Conservation (phyloP, 2,329 filamentous ascomycete species). For the Fusarium duplospermum region DNA sequence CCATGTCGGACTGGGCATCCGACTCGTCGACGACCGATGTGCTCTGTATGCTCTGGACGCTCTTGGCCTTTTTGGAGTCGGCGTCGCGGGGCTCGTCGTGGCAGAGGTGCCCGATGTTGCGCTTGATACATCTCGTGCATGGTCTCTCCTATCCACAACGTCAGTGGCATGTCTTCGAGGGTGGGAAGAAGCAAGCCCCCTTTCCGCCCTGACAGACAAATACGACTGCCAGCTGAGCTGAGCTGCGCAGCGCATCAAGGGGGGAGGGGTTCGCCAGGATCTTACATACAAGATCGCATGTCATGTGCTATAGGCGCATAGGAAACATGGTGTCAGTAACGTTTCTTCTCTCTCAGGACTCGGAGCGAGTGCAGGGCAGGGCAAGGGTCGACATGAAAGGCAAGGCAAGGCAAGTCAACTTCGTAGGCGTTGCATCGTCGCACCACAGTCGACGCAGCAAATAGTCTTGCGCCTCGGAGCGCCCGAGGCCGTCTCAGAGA, state of each 20-base stretch:
- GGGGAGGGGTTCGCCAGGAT: conserved; percentile 15
- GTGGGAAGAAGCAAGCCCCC: conserved; percentile 26
- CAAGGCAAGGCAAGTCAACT: conserved; percentile 11
- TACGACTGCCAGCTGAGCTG: conserved; percentile 15
- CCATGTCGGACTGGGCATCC: conserved; percentile 62
- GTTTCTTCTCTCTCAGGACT: conserved; percentile 25
- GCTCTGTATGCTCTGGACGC: conserved; percentile 54
- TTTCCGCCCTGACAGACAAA: conserved; percentile 7
- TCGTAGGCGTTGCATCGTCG: conserved; percentile 29
- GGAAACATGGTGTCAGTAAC: conserved; percentile 43
- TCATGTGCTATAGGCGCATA: conserved; percentile 77
- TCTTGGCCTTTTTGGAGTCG: conserved; percentile 82
- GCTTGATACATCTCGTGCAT: conserved; percentile 97
- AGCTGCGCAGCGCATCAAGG: background rate
- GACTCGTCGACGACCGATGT: conserved; percentile 71
- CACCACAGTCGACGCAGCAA: conserved; percentile 28
- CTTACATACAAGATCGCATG: conserved; percentile 84
- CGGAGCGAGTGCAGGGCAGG: conserved; percentile 24
- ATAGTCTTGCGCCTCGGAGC: conserved; percentile 26
- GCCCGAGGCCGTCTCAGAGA: conserved; percentile 22
- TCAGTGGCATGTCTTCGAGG: conserved; percentile 41
- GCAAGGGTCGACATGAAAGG: conserved; percentile 15
- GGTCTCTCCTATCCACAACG: conserved; percentile 79
- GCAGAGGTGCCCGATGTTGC: conserved; percentile 97
- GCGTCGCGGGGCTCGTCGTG: conserved; percentile 96